Evolutionary conservation across 192 early-diverging fungal genomes (phyloP), one percentile per base, ranked within the genome.

Genomic region (Backusella sp.): DNA sequence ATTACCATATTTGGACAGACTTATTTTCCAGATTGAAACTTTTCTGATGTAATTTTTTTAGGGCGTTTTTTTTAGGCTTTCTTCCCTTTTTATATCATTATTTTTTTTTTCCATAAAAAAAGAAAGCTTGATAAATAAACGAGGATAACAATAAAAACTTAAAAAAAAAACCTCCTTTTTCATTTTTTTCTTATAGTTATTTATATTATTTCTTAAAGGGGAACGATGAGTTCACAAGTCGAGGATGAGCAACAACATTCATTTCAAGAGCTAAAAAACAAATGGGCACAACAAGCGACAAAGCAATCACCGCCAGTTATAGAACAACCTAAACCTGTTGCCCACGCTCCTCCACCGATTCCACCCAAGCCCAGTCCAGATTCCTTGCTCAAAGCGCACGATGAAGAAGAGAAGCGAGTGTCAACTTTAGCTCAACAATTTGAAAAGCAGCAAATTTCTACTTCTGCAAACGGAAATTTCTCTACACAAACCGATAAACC

Each of bases 221-320:
- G n/a, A 36, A 23, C 46, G 39, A 69, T 69, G 68, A 37, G 37
- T 37, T 69, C 68, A 23, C 36, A 69, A 23, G 35, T 21, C 19
- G 72, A 78, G 11, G 77, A 79, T 32, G 41, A 49, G 6, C 36
- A 72, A 8, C 36, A 72, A 46, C 70, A 75, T 12, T 66, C 53
- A 21, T 81, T 77, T 66, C 68, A 81, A 71, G 76, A 68, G 17
- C n/a, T 81, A 35, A 81, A 77, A 35, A 77, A 81, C 41, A 65
- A 76, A 62, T 81, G 80, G 80, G 76, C 76, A 14, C 52, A 70
- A 30, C 80, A 81, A 66, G 65, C 46, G 15, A 46, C 6, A 66
- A 28, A 17, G 26, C 56, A 49, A 35, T 37, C 34, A 28, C 32
- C 56, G 32, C 32, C 56, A 66, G 32, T 21, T 44, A 7, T 52